These are phyloP conservation scores for Smallanthus sonchifolius DNA, from an alignment of 129 eudicot species.

Conservation along the genomic window DNA sequence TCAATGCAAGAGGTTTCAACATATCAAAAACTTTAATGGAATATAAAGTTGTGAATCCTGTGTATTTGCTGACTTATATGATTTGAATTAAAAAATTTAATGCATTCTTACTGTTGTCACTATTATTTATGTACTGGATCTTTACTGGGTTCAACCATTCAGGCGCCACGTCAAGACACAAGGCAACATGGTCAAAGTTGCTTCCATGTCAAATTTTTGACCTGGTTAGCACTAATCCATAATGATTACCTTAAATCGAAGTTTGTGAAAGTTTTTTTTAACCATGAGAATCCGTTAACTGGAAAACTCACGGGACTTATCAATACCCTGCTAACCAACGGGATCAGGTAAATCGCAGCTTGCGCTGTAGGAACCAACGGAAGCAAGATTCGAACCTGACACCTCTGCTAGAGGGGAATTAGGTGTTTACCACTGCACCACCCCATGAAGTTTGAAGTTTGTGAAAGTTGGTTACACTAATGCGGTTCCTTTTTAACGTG, in stretches of 20 bases:
- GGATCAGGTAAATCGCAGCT: too few relatives aligned
- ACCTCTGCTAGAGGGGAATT: too few relatives aligned
- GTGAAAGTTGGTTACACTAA: background rate
- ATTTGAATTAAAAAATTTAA: too few relatives aligned
- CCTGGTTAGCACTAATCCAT: background rate
- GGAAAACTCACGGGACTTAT: too few relatives aligned
- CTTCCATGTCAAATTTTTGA: background rate
- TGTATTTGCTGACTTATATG: background rate
- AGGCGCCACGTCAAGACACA: background rate
- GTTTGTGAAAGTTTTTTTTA: too few relatives aligned
- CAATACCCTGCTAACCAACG: too few relatives aligned
- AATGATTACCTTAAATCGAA: too few relatives aligned
- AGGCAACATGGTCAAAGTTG: background rate
- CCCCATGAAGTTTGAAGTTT: too few relatives aligned
- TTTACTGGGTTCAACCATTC: background rate
- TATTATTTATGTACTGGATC: background rate
- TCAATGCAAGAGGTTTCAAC: background rate
- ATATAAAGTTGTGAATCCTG: background rate
- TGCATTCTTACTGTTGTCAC: background rate
- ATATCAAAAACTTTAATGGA: background rate
- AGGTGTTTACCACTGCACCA: too few relatives aligned
- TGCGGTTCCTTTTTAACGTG: background rate
- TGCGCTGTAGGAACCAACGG: too few relatives aligned
- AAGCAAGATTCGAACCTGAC: too few relatives aligned
- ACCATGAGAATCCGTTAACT: too few relatives aligned